These are phyloP conservation scores for Blastobotrys illinoisensis DNA, from an alignment of 1,139 yeast genomes.

Conservation along the genomic window DNA sequence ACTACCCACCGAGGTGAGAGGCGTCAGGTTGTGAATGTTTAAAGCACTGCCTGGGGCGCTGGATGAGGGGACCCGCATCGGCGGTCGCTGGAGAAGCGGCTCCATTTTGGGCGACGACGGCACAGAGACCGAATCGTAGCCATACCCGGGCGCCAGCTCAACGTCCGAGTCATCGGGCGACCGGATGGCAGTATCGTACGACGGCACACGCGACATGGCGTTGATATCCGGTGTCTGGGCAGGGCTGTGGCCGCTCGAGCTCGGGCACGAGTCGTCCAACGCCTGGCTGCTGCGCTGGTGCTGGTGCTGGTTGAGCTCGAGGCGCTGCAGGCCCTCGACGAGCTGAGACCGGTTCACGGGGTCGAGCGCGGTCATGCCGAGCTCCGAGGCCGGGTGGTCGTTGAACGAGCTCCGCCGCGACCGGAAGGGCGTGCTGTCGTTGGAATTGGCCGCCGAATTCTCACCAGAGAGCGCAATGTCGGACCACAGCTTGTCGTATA, in stretches of 20 bases:
- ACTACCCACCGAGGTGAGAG: not conserved
- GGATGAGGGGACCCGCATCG: slow-evolving; percentile 4
- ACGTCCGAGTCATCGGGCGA: slow-evolving; percentile 21
- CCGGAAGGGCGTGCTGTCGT: slow-evolving; percentile 34
- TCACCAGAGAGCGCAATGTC: slow-evolving; percentile 52
- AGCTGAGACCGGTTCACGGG: slow-evolving; percentile 25
- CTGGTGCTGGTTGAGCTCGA: slow-evolving; percentile 24
- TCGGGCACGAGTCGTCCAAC: not conserved
- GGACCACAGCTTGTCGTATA: slow-evolving; percentile 79
- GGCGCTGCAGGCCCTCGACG: slow-evolving; percentile 28
- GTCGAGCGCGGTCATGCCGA: slow-evolving; percentile 29
- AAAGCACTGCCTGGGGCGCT: slow-evolving; percentile 14
- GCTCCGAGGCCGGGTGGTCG: slow-evolving; percentile 2
- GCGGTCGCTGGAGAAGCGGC: slow-evolving; percentile 3
- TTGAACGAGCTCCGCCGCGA: slow-evolving; percentile 32
- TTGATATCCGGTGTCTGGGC: slow-evolving; percentile 31
- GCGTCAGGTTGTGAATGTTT: slow-evolving; percentile 4
- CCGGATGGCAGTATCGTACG: slow-evolving; percentile 64
- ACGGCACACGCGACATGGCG: slow-evolving; percentile 65
- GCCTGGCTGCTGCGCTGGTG: slow-evolving; percentile 15
- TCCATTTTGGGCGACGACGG: slow-evolving; percentile 10
- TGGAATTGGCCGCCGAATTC: slow-evolving; percentile 53
- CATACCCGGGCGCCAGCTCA: slow-evolving; percentile 31
- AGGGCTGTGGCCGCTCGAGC: not conserved
- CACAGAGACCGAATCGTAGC: slow-evolving; percentile 12